phyloP scores from a whole-genome alignment of 1,284 basidiomycete genomes.

The Malassezia nana region DNA sequence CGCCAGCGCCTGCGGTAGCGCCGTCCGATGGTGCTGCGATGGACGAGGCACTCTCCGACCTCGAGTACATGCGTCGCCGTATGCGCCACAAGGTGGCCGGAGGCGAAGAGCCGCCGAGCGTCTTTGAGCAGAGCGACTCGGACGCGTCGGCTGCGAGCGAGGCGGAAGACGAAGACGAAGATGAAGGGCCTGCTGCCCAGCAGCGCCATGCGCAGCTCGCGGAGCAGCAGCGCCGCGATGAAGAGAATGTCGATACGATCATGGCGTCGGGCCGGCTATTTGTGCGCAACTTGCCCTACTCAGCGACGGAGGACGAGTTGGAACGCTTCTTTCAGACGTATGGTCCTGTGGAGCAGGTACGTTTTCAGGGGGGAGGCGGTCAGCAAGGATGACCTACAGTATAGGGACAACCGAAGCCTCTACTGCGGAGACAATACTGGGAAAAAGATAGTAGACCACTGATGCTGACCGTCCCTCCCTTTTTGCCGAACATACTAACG shows the following conservation, averaged over 20 bases:
- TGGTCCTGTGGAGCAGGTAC: constrained; percentile 57
- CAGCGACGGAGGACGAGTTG: constrained; percentile 67
- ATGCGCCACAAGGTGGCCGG: constrained; percentile 47
- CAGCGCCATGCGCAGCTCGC: constrained; percentile 22
- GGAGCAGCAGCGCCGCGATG: constrained; percentile 24
- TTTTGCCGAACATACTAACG: constrained; percentile 15
- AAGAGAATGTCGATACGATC: constrained; percentile 55
- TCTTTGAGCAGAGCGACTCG: constrained; percentile 42
- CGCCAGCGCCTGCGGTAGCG: constrained; percentile 10
- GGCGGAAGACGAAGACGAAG: constrained; percentile 18
- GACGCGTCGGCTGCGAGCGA: constrained; percentile 25
- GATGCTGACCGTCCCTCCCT: constrained; percentile 15
- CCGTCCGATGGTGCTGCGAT: constrained; percentile 27
- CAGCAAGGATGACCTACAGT: constrained; percentile 35
- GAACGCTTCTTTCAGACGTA: constrained; percentile 60
- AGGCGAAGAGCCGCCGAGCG: constrained; percentile 16
- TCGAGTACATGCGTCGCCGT: constrained; percentile 49
- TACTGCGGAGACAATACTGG: constrained; percentile 38
- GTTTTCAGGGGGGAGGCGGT: constrained; percentile 14
- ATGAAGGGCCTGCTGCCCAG: constrained; percentile 18
- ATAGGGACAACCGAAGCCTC: constrained; percentile 45
- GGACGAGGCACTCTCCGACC: constrained; percentile 42
- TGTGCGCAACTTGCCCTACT: constrained; percentile 79
- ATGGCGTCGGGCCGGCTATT: constrained; percentile 72
- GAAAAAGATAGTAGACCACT: constrained; percentile 45